These are phyloP conservation scores for Eucalyptus polyanthemos DNA, from an alignment of 345 rosid genomes.

Conservation along the genomic window DNA sequence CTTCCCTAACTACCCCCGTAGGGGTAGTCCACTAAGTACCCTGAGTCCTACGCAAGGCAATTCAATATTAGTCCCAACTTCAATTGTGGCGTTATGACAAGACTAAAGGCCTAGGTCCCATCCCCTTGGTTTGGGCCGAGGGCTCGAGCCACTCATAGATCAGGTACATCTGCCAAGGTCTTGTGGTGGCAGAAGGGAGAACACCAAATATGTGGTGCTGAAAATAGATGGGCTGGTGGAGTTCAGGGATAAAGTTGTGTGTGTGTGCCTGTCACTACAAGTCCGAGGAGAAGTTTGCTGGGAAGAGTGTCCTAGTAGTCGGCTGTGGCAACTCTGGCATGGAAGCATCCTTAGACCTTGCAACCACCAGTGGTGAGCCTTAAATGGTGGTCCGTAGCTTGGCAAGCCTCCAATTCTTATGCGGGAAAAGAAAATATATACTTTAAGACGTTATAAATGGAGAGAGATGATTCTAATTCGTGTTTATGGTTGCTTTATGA, in stretches of 20 bases:
- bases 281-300: slow-evolving; percentile 11
- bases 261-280: slow-evolving; percentile 20
- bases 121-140: not conserved
- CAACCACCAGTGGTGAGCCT: slow-evolving; percentile 22
- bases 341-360: slow-evolving; percentile 40
- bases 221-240: slow-evolving; percentile 20
- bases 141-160: not conserved
- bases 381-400: slow-evolving; percentile 28
- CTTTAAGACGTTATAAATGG: not conserved
- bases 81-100: not conserved
- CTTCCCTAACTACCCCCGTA: not conserved
- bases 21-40: not conserved
- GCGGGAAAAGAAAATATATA: not conserved
- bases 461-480: not conserved
- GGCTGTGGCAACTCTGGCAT: slow-evolving; percentile 49
- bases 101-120: not conserved
- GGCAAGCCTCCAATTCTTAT: not conserved
- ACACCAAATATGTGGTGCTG: slow-evolving; percentile 29
- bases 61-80: not conserved
- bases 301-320: slow-evolving; percentile 33
- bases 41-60: not conserved
- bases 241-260: slow-evolving; percentile 21
- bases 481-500: not conserved
- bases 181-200: slow-evolving; percentile 44
- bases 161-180: slow-evolving; percentile 30